Evolutionary conservation across 306 rosid genomes (phyloP), one percentile per base, ranked within the genome.

Genomic region (Quillaja saponaria): DNA sequence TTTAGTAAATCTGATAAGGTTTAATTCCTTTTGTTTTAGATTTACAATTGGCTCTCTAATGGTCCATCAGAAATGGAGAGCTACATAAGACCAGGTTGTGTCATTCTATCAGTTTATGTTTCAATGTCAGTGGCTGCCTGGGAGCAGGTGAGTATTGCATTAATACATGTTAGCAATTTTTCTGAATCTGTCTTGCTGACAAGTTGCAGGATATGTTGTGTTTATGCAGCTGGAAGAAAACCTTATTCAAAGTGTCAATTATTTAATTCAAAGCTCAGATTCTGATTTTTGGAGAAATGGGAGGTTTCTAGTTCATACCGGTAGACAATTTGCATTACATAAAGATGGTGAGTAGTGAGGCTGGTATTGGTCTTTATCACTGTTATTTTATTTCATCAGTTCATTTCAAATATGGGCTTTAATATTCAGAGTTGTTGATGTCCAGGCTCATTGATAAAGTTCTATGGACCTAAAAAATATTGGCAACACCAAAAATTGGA

Each of bases 51-150:
- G 97, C 96, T 91, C 61, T 85, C 96, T 46, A 85, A 76, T 61
- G 78, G 96, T 69, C 97, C 97, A 10, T 85, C 90, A 6, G 96
- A 87, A 68, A 85, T 91, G 87, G 96, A 91, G 78, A 91, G 97
- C 80, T 82, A 85, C 89, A 87, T 91, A 64, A 79, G 96, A 66
- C 97, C 97, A 16, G 97, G 97, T 20, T 91, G 97, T 49, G 97
- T 91, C 63, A 77, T 91, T 62, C 74, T 91, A 50, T 83, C 97
- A 60, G 47, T 87, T 72, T 91, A 91, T 78, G 81, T 73, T 52
- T 59, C 95, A 34, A 85, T 87, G 96, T 64, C 96, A 34, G 61
- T 81, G 42, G 63, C 78, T 78, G 79, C 95, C 8, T 91, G 97
- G 97, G 91, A 79, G 54, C 81, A 76, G 61, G 97, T 91, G 63